A percentile compares a stretch with the other conserved stretches of the same genome.
Evolutionary conservation across 106 monocot species (phyloP).

Genomic region (Allium cepa): DNA sequence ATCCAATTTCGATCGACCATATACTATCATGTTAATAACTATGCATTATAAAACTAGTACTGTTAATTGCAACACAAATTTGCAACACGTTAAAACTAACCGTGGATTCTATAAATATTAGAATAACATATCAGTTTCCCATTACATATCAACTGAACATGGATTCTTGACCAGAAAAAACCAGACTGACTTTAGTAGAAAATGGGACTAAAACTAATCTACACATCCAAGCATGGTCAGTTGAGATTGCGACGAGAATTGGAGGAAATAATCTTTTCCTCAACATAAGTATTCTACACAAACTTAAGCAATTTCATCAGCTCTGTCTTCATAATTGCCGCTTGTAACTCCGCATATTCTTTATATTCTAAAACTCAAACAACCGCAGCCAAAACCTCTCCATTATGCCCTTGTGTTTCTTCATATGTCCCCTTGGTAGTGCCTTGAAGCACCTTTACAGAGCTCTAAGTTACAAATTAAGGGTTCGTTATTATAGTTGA

Average conservation of each 20-base stretch:
- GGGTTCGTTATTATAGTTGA: background rate
- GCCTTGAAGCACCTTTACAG: slow-evolving; percentile 38
- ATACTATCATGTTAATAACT: too few relatives aligned
- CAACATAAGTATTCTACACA: slow-evolving; percentile 8
- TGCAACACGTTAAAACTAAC: too few relatives aligned
- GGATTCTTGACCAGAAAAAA: too few relatives aligned
- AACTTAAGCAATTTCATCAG: slow-evolving; percentile 21
- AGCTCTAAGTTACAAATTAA: slow-evolving; percentile 21
- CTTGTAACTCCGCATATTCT: slow-evolving; percentile 46
- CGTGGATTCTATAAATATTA: too few relatives aligned
- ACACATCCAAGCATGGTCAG: too few relatives aligned
- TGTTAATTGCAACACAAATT: too few relatives aligned
- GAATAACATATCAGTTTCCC: too few relatives aligned
- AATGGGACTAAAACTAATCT: too few relatives aligned
- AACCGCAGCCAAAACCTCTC: slow-evolving; percentile 41
- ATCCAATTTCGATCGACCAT: too few relatives aligned
- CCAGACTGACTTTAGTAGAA: too few relatives aligned
- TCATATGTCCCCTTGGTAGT: slow-evolving; percentile 29
- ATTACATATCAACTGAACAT: too few relatives aligned
- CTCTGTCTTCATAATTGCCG: slow-evolving; percentile 27
- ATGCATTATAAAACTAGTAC: too few relatives aligned
- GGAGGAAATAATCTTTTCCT: background rate
- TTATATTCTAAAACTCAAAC: slow-evolving; percentile 52
- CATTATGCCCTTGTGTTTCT: slow-evolving; percentile 45
- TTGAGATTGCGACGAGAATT: background rate